Evolutionary conservation across 768 basidiomycete species (phyloP).

Genomic region (Boletus huronensis): DNA sequence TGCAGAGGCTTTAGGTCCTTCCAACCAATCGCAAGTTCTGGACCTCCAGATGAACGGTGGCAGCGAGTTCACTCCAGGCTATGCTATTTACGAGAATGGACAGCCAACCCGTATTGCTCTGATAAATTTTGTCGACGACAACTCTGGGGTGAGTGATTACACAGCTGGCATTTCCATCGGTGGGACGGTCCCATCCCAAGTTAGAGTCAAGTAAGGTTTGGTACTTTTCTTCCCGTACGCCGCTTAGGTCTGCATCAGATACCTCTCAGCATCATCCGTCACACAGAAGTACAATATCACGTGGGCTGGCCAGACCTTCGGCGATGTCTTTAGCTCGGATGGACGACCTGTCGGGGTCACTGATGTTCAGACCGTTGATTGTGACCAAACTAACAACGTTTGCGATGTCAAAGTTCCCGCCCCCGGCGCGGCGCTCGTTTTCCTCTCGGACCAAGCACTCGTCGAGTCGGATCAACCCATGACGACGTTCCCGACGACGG

Average conservation of each 20-base stretch:
- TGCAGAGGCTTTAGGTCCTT: conserved; percentile 67
- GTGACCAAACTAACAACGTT: conserved; percentile 48
- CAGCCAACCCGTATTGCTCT: conserved; percentile 58
- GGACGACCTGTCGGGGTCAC: conserved; percentile 59
- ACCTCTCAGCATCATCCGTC: not conserved
- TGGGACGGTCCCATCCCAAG: not conserved
- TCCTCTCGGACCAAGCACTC: conserved; percentile 47
- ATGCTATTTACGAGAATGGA: conserved; percentile 69
- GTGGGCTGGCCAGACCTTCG: conserved; percentile 48
- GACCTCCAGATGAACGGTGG: conserved; percentile 55
- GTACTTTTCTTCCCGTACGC: not conserved
- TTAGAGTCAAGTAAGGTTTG: not conserved
- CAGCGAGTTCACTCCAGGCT: conserved; percentile 55
- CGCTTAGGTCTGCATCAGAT: not conserved
- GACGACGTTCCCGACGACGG: conserved; percentile 55
- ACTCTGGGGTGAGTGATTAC: not conserved
- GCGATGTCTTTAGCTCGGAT: conserved; percentile 59
- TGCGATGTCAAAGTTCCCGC: conserved; percentile 47
- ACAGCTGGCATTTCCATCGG: not conserved
- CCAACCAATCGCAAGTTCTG: conserved; percentile 60
- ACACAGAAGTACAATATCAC: not conserved
- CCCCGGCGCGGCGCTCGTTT: conserved; percentile 74
- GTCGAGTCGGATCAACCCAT: conserved; percentile 34
- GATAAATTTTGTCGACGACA: conserved; percentile 40
- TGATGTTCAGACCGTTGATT: conserved; percentile 55